phyloP scores from a whole-genome alignment of 352 stramenopile genomes.

The Phytophthora niederhauseri region DNA sequence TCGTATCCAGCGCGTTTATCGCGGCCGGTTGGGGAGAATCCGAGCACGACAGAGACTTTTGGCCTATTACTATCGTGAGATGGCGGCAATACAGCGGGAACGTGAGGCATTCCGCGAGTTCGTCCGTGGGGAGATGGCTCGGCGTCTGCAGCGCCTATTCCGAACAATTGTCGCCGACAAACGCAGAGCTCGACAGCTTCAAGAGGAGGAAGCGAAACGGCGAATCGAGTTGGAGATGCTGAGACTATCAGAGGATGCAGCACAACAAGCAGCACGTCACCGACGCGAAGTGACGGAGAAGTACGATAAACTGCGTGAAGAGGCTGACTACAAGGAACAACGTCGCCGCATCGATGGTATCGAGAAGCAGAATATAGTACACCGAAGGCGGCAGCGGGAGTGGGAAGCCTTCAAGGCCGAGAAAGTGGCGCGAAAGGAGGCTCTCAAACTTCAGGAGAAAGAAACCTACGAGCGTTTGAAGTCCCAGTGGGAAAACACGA shows the following conservation, averaged over 20 bases:
- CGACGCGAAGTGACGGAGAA: conserved; percentile 51
- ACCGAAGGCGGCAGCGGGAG: conserved; percentile 53
- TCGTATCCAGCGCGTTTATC: conserved; percentile 65
- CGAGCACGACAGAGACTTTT: conserved; percentile 42
- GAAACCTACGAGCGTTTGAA: conserved; percentile 48
- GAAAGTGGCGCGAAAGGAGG: conserved; percentile 44
- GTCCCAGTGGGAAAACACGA: conserved; percentile 46
- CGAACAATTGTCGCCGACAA: conserved; percentile 34
- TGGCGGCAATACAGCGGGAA: conserved; percentile 59
- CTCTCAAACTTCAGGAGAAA: conserved; percentile 43
- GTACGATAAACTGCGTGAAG: conserved; percentile 61
- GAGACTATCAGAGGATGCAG: conserved; percentile 39
- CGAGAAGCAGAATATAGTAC: conserved; percentile 71
- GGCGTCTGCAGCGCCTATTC: conserved; percentile 55
- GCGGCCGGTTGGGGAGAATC: conserved; percentile 58
- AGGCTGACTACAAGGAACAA: conserved; percentile 45
- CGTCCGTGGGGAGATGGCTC: conserved; percentile 47
- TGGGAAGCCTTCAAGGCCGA: conserved; percentile 64
- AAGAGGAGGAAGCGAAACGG: conserved; percentile 36
- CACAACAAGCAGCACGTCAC: conserved; percentile 37
- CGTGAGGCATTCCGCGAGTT: conserved; percentile 49
- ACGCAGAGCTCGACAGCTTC: conserved; percentile 12
- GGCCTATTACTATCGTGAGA: conserved; percentile 58
- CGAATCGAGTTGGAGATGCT: conserved; percentile 57
- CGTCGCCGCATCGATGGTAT: conserved; percentile 55